Base-by-base conservation (phyloP, 139 green algal species). In the Pedinophyceae sp. region DNA sequence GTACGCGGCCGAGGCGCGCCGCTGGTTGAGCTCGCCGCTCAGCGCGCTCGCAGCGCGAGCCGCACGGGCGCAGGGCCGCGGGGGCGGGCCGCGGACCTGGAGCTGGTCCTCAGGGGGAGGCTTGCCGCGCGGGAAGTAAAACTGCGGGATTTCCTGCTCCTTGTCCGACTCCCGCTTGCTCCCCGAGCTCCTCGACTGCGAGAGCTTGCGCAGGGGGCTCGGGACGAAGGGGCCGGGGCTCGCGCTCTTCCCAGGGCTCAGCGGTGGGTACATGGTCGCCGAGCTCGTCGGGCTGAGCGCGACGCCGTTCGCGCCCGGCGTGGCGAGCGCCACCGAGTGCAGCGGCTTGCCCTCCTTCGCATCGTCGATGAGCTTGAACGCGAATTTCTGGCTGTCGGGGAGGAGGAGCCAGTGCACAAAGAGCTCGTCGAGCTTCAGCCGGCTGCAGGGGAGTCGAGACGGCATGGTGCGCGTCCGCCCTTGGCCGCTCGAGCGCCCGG, bases 341-440 rank as follows among this genome's bases (percentile, higher is more conserved):
- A 93, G 38, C 2, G 78, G 58, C 30, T 63, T 56, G 3, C 85
- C 85, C 3, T 61, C 54, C 60, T 89, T 80, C 2, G 83, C 83
- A 58, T 95, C 85, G 18, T 94, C 82, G 19, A 95, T 48, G 13
- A 95, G 55, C 6, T 60, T 69, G 34, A 19, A 43, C 10, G 34
- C 34, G 34, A 43, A 13, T 13, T 13, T 7, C 34, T 43, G 34
- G 34, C 10, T 19, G 7, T 43, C 34, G 7, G 34, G 10, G 34
- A 86, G 52, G n/a, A 76, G 86, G n/a, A 97, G 77, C 89, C 89
- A 97, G 48, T 93, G 78, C 27, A 97, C 53, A 56, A 97, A 97
- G 43, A 97, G 78, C 64, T 89, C 86, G 66, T 97, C 89, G 0
- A 96, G 69, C 57, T 95, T 95, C 6, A 93, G 67, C 66, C 95